Conservation (phyloP, 345 rosid species). For the Salix viminalis region DNA sequence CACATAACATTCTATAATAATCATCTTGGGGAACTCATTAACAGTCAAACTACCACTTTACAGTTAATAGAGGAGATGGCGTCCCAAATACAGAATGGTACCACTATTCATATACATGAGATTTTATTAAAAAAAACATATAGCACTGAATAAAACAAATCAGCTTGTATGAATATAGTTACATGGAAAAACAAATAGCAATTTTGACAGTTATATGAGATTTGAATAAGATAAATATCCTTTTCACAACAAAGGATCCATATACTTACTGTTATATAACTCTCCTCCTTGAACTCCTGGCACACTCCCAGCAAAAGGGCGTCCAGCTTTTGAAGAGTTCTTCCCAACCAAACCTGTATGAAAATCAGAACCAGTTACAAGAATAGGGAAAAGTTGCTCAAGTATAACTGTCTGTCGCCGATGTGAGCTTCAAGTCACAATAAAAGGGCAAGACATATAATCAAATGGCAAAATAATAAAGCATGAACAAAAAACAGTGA, state of each 20-base stretch:
- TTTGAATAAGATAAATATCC: neutral
- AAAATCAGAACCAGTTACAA: slow-evolving; percentile 18
- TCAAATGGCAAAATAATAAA: slow-evolving; percentile 1
- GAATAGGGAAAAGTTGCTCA: slow-evolving; percentile 14
- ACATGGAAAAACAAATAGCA: neutral
- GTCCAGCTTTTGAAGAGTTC: slow-evolving; percentile 93
- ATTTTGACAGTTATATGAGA: slow-evolving; percentile 1
- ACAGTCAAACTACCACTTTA: no score
- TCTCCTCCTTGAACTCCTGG: slow-evolving; percentile 85
- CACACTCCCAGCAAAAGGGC: slow-evolving; percentile 90
- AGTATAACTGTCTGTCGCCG: slow-evolving; percentile 4
- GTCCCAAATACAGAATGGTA: no score
- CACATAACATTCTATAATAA: neutral
- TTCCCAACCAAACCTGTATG: slow-evolving; percentile 90
- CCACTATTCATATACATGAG: no score
- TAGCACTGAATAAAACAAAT: neutral
- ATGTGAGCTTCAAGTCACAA: slow-evolving; percentile 5
- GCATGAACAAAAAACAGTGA: neutral
- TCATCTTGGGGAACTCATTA: neutral
- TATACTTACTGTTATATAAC: slow-evolving; percentile 75
- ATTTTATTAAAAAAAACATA: neutral
- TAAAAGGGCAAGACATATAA: neutral
- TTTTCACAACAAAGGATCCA: slow-evolving; percentile 12
- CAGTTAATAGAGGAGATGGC: no score
- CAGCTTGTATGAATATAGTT: neutral